A percentile compares a stretch with the other conserved stretches of the same genome.
These are phyloP conservation scores for Barnettozyma salicaria DNA, from an alignment of 805 yeast genomes.

Conservation along the genomic window DNA sequence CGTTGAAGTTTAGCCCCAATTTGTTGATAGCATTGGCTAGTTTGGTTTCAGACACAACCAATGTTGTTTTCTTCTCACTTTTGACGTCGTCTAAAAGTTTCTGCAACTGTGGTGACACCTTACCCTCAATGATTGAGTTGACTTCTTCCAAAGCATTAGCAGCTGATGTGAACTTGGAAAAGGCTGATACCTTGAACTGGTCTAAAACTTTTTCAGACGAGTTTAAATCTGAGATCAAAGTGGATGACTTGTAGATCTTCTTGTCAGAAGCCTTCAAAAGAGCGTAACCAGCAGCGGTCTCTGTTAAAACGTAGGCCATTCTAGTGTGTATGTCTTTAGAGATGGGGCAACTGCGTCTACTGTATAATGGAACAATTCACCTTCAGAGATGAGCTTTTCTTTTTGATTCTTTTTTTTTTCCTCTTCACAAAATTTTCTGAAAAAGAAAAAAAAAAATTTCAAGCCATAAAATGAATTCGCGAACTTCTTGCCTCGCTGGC, in stretches of 20 bases:
- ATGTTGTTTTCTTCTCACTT: conserved; percentile 75
- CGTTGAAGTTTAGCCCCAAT: conserved; percentile 78
- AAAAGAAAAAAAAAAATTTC: conserved; percentile 9
- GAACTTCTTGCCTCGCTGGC: neutral
- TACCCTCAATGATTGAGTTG: conserved; percentile 86
- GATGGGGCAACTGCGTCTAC: neutral
- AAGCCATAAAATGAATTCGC: neutral
- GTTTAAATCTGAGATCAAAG: conserved; percentile 70
- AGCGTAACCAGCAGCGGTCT: conserved; percentile 99
- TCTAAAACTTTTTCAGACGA: conserved; percentile 79
- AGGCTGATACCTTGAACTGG: conserved; percentile 91
- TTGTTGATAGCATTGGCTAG: conserved; percentile 95
- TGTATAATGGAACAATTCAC: neutral
- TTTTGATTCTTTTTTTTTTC: conserved; percentile 1
- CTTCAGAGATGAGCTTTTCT: conserved; percentile 7
- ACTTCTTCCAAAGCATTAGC: conserved; percentile 96
- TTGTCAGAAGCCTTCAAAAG: conserved; percentile 95
- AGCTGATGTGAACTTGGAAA: conserved; percentile 90
- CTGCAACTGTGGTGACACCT: conserved; percentile 80
- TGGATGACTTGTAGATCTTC: conserved; percentile 83
- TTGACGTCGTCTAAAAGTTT: conserved; percentile 68
- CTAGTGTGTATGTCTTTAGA: neutral
- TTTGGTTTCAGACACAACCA: conserved; percentile 92
- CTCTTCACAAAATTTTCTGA: conserved; percentile 9
- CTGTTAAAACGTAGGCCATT: conserved; percentile 89